phyloP scores from a whole-genome alignment of 768 basidiomycete species.

The Coprinopsis strossmayeri region DNA sequence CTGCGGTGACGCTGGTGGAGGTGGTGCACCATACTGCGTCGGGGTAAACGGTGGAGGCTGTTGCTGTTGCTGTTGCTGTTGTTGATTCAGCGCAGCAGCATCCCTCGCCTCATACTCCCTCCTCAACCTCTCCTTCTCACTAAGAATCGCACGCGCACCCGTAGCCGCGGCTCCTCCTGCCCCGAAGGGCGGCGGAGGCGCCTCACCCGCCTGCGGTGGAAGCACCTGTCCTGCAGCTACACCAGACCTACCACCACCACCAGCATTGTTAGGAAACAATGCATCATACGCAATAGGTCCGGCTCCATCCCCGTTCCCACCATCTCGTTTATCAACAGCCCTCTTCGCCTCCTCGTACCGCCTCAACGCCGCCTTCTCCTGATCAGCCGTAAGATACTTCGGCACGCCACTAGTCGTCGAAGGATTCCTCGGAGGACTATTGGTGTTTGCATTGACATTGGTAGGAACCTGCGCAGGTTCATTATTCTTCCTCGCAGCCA shows the following conservation, averaged over 20 bases:
- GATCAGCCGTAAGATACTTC: conserved; percentile 54
- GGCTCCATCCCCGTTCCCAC: conserved; percentile 37
- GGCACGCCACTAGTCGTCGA: conserved; percentile 9
- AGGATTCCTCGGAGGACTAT: conserved; percentile 15
- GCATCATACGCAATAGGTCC: conserved; percentile 58
- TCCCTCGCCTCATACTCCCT: conserved; percentile 58
- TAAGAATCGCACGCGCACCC: conserved; percentile 31
- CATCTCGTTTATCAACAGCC: conserved; percentile 53
- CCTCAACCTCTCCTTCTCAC: conserved; percentile 69
- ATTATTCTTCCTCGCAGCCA: conserved; percentile 14
- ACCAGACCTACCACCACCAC: not conserved
- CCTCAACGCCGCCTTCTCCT: conserved; percentile 67
- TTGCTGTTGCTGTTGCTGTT: conserved; percentile 16
- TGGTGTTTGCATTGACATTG: no score
- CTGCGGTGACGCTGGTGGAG: conserved; percentile 18
- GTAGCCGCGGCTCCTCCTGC: conserved; percentile 28
- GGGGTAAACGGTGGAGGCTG: conserved; percentile 11
- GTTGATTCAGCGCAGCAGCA: no score
- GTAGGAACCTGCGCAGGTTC: conserved; percentile 15
- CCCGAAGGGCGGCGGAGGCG: conserved; percentile 48
- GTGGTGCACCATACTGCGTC: conserved; percentile 5
- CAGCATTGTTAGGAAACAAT: conserved; percentile 38
- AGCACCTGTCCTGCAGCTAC: no score
- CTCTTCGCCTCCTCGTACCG: conserved; percentile 66
- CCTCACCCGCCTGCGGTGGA: not conserved